phyloP scores from a whole-genome alignment of 1,284 basidiomycete genomes.

The Irpex sp. region DNA sequence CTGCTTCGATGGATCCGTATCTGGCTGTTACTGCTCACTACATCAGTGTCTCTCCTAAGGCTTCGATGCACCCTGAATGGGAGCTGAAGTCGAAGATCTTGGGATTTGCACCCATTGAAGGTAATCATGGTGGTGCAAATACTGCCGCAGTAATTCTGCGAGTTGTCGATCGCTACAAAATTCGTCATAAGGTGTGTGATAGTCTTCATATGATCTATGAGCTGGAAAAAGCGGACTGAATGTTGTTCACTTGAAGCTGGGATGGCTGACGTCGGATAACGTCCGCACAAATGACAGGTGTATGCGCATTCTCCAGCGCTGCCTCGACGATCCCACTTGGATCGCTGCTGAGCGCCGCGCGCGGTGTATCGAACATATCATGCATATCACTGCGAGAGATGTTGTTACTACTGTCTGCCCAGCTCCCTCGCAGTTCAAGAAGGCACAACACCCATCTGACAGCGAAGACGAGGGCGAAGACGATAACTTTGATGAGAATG shows the following conservation, averaged over 20 bases:
- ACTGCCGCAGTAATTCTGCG: slow-evolving; percentile 11
- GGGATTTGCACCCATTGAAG: slow-evolving; percentile 12
- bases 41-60: slow-evolving; percentile 10
- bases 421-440: neutral
- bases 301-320: neutral
- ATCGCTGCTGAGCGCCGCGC: neutral
- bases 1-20: slow-evolving; percentile 10
- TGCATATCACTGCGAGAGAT: slow-evolving; percentile 9
- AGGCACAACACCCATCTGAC: neutral
- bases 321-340: neutral
- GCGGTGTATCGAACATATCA: slow-evolving; percentile 4
- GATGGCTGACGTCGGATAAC: neutral
- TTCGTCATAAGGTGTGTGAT: neutral
- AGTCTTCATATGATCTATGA: neutral
- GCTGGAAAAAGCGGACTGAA: neutral
- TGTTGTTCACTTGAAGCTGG: neutral
- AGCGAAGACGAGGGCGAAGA: neutral
- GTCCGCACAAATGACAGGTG: neutral
- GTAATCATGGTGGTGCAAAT: slow-evolving; percentile 16
- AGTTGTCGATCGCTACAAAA: slow-evolving; percentile 10
- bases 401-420: slow-evolving; percentile 6
- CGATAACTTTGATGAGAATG: neutral
- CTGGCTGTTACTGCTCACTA: slow-evolving; percentile 15
- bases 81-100: slow-evolving; percentile 10
- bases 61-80: slow-evolving; percentile 6